phyloP scores from a whole-genome alignment of 805 yeast species.

The Myxozyma udenii region DNA sequence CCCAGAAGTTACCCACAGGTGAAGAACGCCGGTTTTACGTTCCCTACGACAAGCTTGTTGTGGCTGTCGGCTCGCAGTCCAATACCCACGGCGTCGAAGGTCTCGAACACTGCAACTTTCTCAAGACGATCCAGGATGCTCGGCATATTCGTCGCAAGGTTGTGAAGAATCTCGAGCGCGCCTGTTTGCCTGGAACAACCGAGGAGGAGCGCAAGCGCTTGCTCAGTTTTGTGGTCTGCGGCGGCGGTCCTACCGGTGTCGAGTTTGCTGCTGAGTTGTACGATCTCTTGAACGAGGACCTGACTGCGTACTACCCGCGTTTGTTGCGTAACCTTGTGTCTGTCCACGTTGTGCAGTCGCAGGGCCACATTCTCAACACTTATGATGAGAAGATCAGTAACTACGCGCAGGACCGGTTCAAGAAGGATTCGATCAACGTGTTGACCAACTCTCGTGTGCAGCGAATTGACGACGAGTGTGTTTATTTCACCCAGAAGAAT shows the following conservation, averaged over 20 bases:
- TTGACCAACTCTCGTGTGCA: conserved; percentile 63
- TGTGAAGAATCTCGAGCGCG: conserved; percentile 55
- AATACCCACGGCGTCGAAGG: conserved; percentile 72
- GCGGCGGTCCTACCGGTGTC: conserved; percentile 76
- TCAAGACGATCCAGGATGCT: conserved; percentile 68
- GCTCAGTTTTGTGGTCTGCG: conserved; percentile 64
- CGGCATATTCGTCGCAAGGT: conserved; percentile 54
- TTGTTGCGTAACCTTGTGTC: conserved; percentile 60
- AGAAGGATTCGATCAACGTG: conserved; percentile 60
- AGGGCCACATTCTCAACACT: conserved; percentile 64
- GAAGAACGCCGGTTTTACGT: conserved; percentile 53
- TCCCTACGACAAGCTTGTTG: conserved; percentile 67
- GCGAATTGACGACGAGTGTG: conserved; percentile 54
- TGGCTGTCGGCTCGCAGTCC: conserved; percentile 66
- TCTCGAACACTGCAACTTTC: conserved; percentile 56
- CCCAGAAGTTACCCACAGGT: conserved; percentile 44
- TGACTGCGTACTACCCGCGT: conserved; percentile 55
- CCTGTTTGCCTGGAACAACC: conserved; percentile 62
- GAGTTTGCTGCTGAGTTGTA: conserved; percentile 71
- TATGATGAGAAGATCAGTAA: conserved; percentile 63
- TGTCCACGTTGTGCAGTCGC: conserved; percentile 66
- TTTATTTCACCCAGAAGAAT: conserved; percentile 54
- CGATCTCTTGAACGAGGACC: conserved; percentile 64
- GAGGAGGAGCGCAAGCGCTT: conserved; percentile 61
- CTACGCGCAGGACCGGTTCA: conserved; percentile 62